Conservation (phyloP, 2,329 filamentous ascomycete genomes). For the Ceratocystis destructans region DNA sequence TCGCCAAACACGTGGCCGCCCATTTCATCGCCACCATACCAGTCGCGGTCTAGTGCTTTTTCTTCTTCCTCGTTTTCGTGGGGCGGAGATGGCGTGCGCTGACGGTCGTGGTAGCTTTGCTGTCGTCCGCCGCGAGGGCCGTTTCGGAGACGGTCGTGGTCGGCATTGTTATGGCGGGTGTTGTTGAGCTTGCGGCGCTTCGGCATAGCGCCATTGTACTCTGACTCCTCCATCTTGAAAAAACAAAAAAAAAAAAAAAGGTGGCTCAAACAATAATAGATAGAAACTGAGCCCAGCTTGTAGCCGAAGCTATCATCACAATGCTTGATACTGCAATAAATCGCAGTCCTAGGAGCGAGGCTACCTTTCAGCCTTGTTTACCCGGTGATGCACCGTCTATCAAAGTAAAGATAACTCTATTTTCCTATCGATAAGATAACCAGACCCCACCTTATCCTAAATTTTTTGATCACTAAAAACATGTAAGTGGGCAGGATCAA, state of each 20-base stretch:
- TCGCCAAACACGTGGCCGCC: slow-evolving; percentile 74
- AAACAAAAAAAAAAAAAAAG: no score
- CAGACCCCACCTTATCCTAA: slow-evolving; percentile 15
- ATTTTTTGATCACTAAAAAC: slow-evolving; percentile 9
- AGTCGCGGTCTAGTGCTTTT: slow-evolving; percentile 71
- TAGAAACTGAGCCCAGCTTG: not conserved
- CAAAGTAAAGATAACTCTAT: slow-evolving; percentile 2
- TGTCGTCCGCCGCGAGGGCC: not conserved
- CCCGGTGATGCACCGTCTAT: slow-evolving; percentile 7
- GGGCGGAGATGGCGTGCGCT: slow-evolving; percentile 29
- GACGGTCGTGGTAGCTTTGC: slow-evolving; percentile 27
- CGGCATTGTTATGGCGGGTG: slow-evolving; percentile 20
- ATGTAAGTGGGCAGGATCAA: slow-evolving; percentile 14
- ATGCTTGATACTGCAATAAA: not conserved
- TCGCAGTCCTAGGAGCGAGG: slow-evolving; percentile 10
- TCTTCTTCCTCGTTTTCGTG: slow-evolving; percentile 47
- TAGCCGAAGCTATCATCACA: not conserved
- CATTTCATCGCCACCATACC: slow-evolving; percentile 80
- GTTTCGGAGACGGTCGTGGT: not conserved
- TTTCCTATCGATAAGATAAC: slow-evolving; percentile 15
- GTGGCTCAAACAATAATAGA: no score
- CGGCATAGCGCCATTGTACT: slow-evolving; percentile 29
- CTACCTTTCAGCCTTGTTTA: slow-evolving; percentile 12
- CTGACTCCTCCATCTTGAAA: slow-evolving; percentile 20
- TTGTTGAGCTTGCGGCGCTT: slow-evolving; percentile 30